Conservation (phyloP, 2,329 filamentous ascomycete species). For the Verticillium longisporum region DNA sequence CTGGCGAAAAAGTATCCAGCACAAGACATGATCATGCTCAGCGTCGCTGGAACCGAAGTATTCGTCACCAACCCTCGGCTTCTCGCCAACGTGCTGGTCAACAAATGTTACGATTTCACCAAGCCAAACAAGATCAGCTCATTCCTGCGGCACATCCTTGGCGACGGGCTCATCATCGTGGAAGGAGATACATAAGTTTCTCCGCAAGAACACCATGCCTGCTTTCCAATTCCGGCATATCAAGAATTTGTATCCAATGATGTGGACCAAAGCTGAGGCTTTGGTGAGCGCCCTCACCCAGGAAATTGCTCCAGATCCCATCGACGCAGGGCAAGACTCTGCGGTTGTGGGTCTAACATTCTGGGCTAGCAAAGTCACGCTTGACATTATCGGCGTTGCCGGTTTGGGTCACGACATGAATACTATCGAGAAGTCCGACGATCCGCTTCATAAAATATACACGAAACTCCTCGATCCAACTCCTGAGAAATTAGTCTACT, state of each 20-base stretch:
- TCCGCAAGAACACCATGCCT: constrained; percentile 60
- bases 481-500: constrained; percentile 37
- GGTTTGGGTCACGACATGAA: constrained; percentile 50
- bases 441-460: constrained; percentile 37
- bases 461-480: constrained; percentile 37
- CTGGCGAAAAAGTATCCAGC: constrained; percentile 16
- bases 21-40: constrained; percentile 15
- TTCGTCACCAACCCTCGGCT: constrained; percentile 15
- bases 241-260: constrained; percentile 62
- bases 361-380: constrained; percentile 46
- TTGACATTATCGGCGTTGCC: constrained; percentile 55
- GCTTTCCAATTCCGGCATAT: constrained; percentile 63
- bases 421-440: constrained; percentile 25
- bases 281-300: constrained; percentile 33
- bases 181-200: constrained; percentile 66
- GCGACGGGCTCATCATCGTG: constrained; percentile 53
- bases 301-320: constrained; percentile 17
- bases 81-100: constrained; percentile 34
- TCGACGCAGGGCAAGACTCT: not conserved
- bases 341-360: constrained; percentile 26
- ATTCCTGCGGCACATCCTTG: constrained; percentile 46
- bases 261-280: constrained; percentile 51
- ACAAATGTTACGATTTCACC: constrained; percentile 43
- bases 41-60: constrained; percentile 11
- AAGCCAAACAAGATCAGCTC: constrained; percentile 39